phyloP scores from a whole-genome alignment of 176 grass and related monocot species.

The Neostapfia colusana region DNA sequence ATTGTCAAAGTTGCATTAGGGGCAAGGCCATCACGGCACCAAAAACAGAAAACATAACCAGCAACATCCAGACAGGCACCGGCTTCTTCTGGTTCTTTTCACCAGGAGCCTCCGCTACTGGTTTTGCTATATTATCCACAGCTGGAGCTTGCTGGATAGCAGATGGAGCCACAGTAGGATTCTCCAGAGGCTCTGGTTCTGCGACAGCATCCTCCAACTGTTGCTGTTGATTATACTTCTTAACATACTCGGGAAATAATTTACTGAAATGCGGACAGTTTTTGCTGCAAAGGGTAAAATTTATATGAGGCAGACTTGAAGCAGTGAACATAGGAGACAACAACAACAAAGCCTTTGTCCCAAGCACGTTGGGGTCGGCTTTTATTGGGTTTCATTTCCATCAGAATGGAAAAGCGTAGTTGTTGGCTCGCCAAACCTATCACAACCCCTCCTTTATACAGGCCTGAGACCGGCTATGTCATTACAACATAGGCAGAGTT shows the following conservation, averaged over 20 bases:
- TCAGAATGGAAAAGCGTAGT: too few species aligned
- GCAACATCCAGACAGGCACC: slow-evolving; percentile 83
- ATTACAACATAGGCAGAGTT: not conserved
- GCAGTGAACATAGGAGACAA: not conserved
- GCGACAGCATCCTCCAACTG: slow-evolving; percentile 25
- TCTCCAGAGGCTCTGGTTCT: slow-evolving; percentile 50
- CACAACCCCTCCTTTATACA: too few species aligned
- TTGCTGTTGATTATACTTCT: slow-evolving; percentile 75
- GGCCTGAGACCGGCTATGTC: too few species aligned
- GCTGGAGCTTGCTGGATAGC: slow-evolving; percentile 35
- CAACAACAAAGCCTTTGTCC: too few species aligned
- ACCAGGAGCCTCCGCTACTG: not conserved
- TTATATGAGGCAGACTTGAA: not conserved
- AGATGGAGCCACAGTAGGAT: slow-evolving; percentile 32
- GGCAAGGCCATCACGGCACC: slow-evolving; percentile 91
- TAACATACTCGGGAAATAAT: slow-evolving; percentile 90
- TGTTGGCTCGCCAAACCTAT: too few species aligned
- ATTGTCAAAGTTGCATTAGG: slow-evolving; percentile 86
- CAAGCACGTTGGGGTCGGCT: too few species aligned
- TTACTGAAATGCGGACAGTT: slow-evolving; percentile 90
- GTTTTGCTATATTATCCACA: slow-evolving; percentile 23
- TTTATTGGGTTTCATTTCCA: too few species aligned
- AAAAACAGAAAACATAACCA: slow-evolving; percentile 79
- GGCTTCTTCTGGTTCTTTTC: slow-evolving; percentile 63
- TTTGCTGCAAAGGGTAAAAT: slow-evolving; percentile 60